Evolutionary conservation across 352 stramenopile genomes (phyloP), one percentile per base, ranked within the genome.

Genomic region (Lagenidium giganteum): DNA sequence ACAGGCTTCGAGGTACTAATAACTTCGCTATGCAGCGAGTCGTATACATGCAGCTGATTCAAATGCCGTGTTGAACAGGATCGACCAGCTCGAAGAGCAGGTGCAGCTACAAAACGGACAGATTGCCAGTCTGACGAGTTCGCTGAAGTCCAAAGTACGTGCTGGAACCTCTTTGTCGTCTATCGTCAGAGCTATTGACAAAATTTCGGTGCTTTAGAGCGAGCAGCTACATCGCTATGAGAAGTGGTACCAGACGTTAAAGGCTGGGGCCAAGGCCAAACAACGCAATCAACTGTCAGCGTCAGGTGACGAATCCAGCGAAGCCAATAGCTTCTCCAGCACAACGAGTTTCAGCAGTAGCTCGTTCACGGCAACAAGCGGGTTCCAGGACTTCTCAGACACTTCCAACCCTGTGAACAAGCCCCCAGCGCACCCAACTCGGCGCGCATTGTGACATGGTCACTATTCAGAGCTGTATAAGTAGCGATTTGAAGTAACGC

Each of bases 201-300:
- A n/a, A n/a, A n/a, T n/a, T n/a, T n/a, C n/a, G n/a, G n/a, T 16
- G 3, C 2, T 37, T 14, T 47, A 83, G 66, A 72, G 91, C 41
- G 72, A 83, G 28, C 76, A 83, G 29, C 60, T 93, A 21, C 59
- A 67, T 24, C 88, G 89, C 60, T 93, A 90, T 29, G 81, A 93
- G 26, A 85, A 88, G 31, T 93, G 81, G 81, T 93, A 90, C 55
- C 67, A 86, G 44, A 88, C 76, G 11, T 69, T 93, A 18, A 89
- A 90, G 54, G 81, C 76, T 35, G 79, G 78, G 4, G 81, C 81
- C 7, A 88, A 87, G 35, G 81, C 81, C 3, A 93, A 93, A 45
- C 81, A 87, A 42, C 70, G 83, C 31, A 89, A 62, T 47, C 77
- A 81, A 41, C 69, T 54, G 28, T n/a, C 33, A 21, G 20, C 75